A percentile compares a stretch with the other conserved stretches of the same genome.
phyloP scores from a whole-genome alignment of 1,139 yeast species.

The Scheffersomyces cryptocercus region DNA sequence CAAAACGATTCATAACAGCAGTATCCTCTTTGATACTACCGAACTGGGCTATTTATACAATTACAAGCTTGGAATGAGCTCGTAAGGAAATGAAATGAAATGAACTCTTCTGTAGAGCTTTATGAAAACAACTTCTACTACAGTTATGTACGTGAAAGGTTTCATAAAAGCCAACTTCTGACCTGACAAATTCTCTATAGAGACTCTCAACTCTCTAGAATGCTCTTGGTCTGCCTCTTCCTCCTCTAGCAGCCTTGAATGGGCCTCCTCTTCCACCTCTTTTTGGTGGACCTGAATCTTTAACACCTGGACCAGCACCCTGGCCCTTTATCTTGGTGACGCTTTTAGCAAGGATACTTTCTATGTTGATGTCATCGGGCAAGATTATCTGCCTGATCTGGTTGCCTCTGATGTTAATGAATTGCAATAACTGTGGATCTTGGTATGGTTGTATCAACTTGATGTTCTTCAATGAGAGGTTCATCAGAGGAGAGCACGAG shows the following conservation, averaged over 20 bases:
- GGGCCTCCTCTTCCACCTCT: constrained; percentile 16
- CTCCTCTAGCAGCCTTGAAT: constrained; percentile 13
- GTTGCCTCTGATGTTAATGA: constrained; percentile 85
- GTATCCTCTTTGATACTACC: too few relatives aligned
- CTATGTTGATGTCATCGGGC: constrained; percentile 88
- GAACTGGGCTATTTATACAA: too few relatives aligned
- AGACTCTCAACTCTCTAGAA: constrained; percentile 1
- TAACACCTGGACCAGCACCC: constrained; percentile 44
- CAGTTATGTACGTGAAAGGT: too few relatives aligned
- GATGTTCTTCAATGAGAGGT: constrained; percentile 79
- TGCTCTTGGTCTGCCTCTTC: constrained; percentile 18
- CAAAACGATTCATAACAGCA: too few relatives aligned
- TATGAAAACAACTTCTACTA: too few relatives aligned
- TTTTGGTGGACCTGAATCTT: constrained; percentile 9
- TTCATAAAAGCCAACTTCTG: too few relatives aligned
- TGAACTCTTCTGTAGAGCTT: too few relatives aligned
- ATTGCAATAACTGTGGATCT: constrained; percentile 74
- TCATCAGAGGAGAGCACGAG: constrained; percentile 91
- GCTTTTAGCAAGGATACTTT: constrained; percentile 59
- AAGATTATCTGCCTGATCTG: constrained; percentile 81
- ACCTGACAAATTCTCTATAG: too few relatives aligned
- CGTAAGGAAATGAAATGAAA: too few relatives aligned
- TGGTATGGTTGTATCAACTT: constrained; percentile 72
- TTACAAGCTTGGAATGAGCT: too few relatives aligned
- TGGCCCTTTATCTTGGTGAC: constrained; percentile 37